phyloP scores from a whole-genome alignment of 768 basidiomycete species.

The Sutorius australiensis region DNA sequence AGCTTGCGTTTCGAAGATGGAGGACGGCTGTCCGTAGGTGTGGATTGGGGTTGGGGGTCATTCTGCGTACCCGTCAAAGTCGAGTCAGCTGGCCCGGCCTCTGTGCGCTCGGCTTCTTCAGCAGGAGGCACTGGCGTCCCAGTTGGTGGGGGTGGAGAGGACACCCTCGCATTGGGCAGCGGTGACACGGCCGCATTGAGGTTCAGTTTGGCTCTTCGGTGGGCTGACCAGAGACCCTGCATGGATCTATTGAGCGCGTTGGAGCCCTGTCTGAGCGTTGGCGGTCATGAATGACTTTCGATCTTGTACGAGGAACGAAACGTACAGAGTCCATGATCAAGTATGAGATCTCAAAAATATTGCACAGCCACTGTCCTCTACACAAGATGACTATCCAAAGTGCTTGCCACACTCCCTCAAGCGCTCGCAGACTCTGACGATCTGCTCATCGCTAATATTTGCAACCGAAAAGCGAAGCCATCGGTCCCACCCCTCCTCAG shows the following conservation, averaged over 20 bases:
- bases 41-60: neutral
- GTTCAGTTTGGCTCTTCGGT: slow-evolving; percentile 64
- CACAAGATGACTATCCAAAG: slow-evolving; percentile 35
- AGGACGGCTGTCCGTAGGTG: slow-evolving; percentile 9
- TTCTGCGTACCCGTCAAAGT: slow-evolving; percentile 3
- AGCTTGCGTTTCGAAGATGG: slow-evolving; percentile 58
- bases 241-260: slow-evolving; percentile 76
- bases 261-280: slow-evolving; percentile 58
- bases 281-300: slow-evolving; percentile 13
- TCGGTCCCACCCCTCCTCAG: slow-evolving; percentile 41
- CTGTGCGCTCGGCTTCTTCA: slow-evolving; percentile 15
- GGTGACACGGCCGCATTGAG: slow-evolving; percentile 42
- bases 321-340: slow-evolving; percentile 15
- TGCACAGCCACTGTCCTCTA: neutral
- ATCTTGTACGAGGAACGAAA: neutral
- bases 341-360: neutral
- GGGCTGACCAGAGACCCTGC: slow-evolving; percentile 74
- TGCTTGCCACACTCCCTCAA: slow-evolving; percentile 36
- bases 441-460: slow-evolving; percentile 66
- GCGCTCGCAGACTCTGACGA: slow-evolving; percentile 49
- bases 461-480: slow-evolving; percentile 83
- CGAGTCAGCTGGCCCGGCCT: slow-evolving; percentile 9
- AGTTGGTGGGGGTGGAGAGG: neutral
- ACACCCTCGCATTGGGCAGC: neutral
- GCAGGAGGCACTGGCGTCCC: slow-evolving; percentile 17